These are phyloP conservation scores for Hymenoscyphus repandus DNA, from an alignment of 2,329 filamentous ascomycete species.

Conservation along the genomic window DNA sequence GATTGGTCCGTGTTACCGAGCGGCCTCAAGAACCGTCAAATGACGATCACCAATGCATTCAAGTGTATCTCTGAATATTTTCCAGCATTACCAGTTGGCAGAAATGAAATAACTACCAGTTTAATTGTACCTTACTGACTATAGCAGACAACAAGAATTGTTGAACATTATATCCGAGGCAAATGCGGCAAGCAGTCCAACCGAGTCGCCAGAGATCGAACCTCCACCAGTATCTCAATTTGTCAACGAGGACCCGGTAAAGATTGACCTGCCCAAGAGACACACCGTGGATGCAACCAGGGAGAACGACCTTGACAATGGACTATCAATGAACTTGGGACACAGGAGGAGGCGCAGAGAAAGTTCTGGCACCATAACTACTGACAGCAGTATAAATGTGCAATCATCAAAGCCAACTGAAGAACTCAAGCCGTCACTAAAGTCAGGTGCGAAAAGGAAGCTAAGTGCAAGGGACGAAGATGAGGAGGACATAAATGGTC, in stretches of 20 bases:
- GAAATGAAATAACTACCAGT: constrained; percentile 6
- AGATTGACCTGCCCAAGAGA: constrained; percentile 43
- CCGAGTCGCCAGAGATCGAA: constrained; percentile 65
- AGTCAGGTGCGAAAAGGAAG: constrained; percentile 54
- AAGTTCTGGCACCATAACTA: constrained; percentile 18
- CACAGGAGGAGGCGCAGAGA: constrained; percentile 32
- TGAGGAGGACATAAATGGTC: constrained; percentile 33
- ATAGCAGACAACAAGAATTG: constrained; percentile 28
- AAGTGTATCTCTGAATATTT: constrained; percentile 68
- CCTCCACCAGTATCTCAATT: constrained; percentile 55
- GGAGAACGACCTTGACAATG: constrained; percentile 18
- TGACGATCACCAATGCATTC: constrained; percentile 72
- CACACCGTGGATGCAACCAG: constrained; percentile 17
- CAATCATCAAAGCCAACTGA: constrained; percentile 8
- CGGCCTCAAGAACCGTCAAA: constrained; percentile 84
- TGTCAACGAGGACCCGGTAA: constrained; percentile 51
- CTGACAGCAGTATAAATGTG: constrained; percentile 11
- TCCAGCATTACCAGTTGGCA: background rate
- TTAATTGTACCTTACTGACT: constrained; percentile 27
- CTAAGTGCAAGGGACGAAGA: constrained; percentile 50
- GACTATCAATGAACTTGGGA: constrained; percentile 29
- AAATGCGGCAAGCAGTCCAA: constrained; percentile 31
- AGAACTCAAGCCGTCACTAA: constrained; percentile 31
- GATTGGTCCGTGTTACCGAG: constrained; percentile 96
- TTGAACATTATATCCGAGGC: constrained; percentile 16